These are phyloP conservation scores for Penicillium verrucosum DNA, from an alignment of 2,329 filamentous ascomycete species.

Conservation along the genomic window DNA sequence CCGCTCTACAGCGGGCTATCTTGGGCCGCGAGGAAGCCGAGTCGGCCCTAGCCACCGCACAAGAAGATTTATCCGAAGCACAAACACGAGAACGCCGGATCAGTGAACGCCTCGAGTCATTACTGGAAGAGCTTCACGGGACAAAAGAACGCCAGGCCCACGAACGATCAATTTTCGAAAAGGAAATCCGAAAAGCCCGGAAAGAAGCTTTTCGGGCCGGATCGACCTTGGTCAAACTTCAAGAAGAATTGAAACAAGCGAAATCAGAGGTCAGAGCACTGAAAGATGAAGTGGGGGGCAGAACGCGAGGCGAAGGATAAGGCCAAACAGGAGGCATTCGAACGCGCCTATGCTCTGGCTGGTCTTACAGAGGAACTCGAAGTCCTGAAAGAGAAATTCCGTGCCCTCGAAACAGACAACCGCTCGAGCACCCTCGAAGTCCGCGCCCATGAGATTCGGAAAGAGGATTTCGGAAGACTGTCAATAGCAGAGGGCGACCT, in stretches of 20 bases:
- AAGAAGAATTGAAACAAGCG: conserved; percentile 49
- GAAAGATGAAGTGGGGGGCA: conserved; percentile 52
- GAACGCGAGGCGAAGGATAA: conserved; percentile 48
- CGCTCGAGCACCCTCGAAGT: conserved; percentile 33
- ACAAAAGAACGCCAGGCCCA: conserved; percentile 51
- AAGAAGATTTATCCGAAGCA: conserved; percentile 41
- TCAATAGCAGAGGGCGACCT: conserved; percentile 34
- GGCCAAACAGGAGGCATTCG: conserved; percentile 47
- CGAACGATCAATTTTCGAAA: conserved; percentile 52
- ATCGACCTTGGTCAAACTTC: conserved; percentile 52
- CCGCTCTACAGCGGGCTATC: conserved; percentile 44
- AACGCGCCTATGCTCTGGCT: conserved; percentile 46
- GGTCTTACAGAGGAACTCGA: conserved; percentile 46
- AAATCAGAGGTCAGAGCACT: conserved; percentile 47
- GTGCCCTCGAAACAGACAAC: conserved; percentile 38
- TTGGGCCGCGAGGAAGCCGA: conserved; percentile 48
- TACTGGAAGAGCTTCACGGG: conserved; percentile 52
- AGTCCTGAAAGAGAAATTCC: conserved; percentile 42
- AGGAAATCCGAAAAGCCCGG: conserved; percentile 53
- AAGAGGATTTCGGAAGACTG: conserved; percentile 27
- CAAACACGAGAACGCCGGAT: conserved; percentile 45
- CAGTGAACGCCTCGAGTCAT: conserved; percentile 44
- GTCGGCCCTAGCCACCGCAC: conserved; percentile 33
- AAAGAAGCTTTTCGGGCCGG: conserved; percentile 59
- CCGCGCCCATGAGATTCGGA: conserved; percentile 32